A percentile compares a stretch with the other conserved stretches of the same genome.
Evolutionary conservation across 768 basidiomycete species (phyloP).

Genomic region (Suillus americanus): DNA sequence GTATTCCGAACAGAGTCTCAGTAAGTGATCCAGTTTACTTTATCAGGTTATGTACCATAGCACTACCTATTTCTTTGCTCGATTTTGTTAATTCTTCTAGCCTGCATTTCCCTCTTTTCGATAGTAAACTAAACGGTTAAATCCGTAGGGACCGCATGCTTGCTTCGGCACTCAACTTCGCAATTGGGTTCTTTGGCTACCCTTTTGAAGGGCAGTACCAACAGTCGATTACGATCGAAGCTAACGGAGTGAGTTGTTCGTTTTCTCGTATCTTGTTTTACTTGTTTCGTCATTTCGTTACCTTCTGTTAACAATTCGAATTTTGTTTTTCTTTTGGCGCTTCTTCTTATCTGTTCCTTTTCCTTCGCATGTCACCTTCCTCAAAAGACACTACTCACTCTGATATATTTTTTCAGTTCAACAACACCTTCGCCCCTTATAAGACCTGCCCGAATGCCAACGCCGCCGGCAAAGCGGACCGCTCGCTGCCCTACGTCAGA

Average conservation of each 20-base stretch:
- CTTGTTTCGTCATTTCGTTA: conserved; percentile 7
- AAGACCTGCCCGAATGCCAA: conserved; percentile 74
- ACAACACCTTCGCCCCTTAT: conserved; percentile 87
- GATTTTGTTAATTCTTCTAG: background rate
- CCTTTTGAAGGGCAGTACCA: conserved; percentile 74
- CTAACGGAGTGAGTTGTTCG: conserved; percentile 43
- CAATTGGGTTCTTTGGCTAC: conserved; percentile 75
- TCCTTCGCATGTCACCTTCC: background rate
- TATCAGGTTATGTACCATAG: background rate
- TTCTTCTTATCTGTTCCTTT: background rate
- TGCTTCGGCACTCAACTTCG: conserved; percentile 63
- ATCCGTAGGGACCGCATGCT: conserved; percentile 67
- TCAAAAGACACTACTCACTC: background rate
- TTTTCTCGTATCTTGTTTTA: conserved; percentile 14
- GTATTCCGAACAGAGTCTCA: conserved; percentile 82
- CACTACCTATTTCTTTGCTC: background rate
- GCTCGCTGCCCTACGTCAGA: conserved; percentile 55
- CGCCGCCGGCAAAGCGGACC: conserved; percentile 45
- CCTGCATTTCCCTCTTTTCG: background rate
- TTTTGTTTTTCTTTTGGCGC: conserved; percentile 15
- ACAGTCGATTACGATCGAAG: conserved; percentile 75
- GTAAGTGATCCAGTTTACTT: conserved; percentile 32
- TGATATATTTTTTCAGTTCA: conserved; percentile 46
- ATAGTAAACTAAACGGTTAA: background rate
- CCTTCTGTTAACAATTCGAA: background rate